phyloP scores from a whole-genome alignment of 495 filamentous ascomycete species.

The Podospora australis region DNA sequence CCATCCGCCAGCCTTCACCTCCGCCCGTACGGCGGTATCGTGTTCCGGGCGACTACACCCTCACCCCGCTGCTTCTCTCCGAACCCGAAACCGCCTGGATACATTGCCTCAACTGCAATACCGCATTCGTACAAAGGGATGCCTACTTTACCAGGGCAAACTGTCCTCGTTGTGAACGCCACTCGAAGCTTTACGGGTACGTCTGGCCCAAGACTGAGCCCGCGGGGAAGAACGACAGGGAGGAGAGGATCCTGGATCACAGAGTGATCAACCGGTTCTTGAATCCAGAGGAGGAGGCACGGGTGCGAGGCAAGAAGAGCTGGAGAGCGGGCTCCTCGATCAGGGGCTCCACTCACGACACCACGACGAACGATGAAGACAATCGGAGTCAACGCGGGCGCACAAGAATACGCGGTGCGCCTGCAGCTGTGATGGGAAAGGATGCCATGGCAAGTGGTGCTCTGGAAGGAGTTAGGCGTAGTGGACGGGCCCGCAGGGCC shows the following conservation, averaged over 20 bases:
- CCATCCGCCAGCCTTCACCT: not conserved
- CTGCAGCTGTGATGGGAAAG: not conserved
- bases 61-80: constrained; percentile 63
- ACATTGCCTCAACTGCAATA: constrained; percentile 73
- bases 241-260: constrained; percentile 71
- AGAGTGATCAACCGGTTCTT: constrained; percentile 65
- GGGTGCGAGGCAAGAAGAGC: constrained; percentile 39
- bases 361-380: not conserved
- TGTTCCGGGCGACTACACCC: constrained; percentile 71
- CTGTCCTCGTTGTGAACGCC: constrained; percentile 89
- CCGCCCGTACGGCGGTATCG: constrained; percentile 27
- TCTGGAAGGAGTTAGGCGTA: constrained; percentile 19
- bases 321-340: constrained; percentile 18
- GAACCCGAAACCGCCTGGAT: constrained; percentile 77
- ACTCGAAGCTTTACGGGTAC: constrained; percentile 92
- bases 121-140: constrained; percentile 77
- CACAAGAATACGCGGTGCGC: not conserved
- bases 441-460: not conserved
- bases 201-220: constrained; percentile 92
- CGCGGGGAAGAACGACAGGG: constrained; percentile 62
- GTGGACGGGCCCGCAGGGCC: constrained; percentile 22
- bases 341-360: constrained; percentile 3
- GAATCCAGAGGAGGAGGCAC: constrained; percentile 56
- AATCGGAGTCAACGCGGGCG: not conserved
- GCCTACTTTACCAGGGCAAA: constrained; percentile 76